Base-by-base conservation (phyloP, 2,329 filamentous ascomycete genomes). In the Colletotrichum falcatum region DNA sequence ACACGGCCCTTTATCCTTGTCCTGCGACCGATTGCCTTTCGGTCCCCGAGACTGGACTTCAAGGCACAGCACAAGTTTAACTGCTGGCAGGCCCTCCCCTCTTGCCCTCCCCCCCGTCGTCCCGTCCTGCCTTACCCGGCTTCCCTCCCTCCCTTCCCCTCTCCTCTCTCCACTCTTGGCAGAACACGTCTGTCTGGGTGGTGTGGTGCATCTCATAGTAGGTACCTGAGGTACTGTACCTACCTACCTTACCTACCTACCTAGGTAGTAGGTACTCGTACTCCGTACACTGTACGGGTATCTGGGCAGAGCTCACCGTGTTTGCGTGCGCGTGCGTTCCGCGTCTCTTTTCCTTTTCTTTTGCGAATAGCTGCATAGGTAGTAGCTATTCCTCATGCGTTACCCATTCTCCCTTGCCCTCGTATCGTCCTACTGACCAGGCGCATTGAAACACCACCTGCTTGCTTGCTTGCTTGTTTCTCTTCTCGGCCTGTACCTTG, bases 331-430 rank as follows among this genome's bases (percentile, higher is more conserved):
- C n/a, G n/a, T 61, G 44, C 4, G 16, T 46, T 48, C 46, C 63
- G 67, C 60, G 60, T 42, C 48, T 44, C 42, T 70, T 61, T 44
- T 44, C 3, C 42, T 11, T 44, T 37, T 44, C 62, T 67, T 67
- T 66, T 39, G 11, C 35, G 11, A 37, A 37, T 58, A 42, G 30
- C 30, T 33, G n/a, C n/a, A n/a, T n/a, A n/a, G n/a, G n/a, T n/a
- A n/a, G n/a, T n/a, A n/a, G n/a, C n/a, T n/a, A n/a, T 58, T 37
- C 62, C 51, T 56, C 48, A 70, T 5, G 5, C 14, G 6, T 5
- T 5, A 16, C 58, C 56, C 58, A 63, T 62, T 44, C 51, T 58
- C 58, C 64, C 56, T 48, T 62, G 44, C n/a, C n/a, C n/a, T n/a
- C 61, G 3, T 33, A 33, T 1, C 33, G 7, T 8, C 33, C 33